Percentiles rank a stretch among this genome's conserved stretches.
Conservation (phyloP, 768 basidiomycete species). For the Gymnopilus dilepis region DNA sequence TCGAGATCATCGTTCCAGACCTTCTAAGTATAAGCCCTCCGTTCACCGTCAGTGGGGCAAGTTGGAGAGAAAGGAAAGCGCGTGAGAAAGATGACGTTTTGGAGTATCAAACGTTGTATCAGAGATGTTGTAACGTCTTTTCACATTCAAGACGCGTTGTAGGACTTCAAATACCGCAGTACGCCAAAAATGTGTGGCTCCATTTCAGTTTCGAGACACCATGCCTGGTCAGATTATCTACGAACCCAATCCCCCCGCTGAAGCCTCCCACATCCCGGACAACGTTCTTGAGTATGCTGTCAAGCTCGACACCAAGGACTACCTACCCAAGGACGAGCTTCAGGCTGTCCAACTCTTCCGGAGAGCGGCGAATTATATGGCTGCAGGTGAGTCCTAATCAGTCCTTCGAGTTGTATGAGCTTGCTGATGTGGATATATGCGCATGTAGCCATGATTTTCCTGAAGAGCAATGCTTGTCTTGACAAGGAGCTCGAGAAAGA, state of each 20-base stretch:
- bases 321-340: slow-evolving; percentile 57
- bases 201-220: neutral
- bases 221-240: slow-evolving; percentile 67
- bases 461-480: slow-evolving; percentile 73
- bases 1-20: neutral
- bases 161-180: neutral
- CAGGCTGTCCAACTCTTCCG: slow-evolving; percentile 56
- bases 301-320: slow-evolving; percentile 49
- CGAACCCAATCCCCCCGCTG: slow-evolving; percentile 72
- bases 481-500: slow-evolving; percentile 61
- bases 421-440: slow-evolving; percentile 9
- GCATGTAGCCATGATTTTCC: slow-evolving; percentile 79
- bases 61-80: neutral
- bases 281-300: slow-evolving; percentile 55
- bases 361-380: slow-evolving; percentile 70
- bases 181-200: neutral
- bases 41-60: neutral
- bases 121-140: neutral
- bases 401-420: neutral
- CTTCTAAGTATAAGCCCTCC: neutral
- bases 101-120: neutral
- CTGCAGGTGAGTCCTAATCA: slow-evolving; percentile 54
- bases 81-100: neutral
- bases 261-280: slow-evolving; percentile 69
- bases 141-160: neutral